Percentiles rank a stretch among this genome's conserved stretches.
Conservation (phyloP, 75 land plant genomes). For the Picea glauca region DNA sequence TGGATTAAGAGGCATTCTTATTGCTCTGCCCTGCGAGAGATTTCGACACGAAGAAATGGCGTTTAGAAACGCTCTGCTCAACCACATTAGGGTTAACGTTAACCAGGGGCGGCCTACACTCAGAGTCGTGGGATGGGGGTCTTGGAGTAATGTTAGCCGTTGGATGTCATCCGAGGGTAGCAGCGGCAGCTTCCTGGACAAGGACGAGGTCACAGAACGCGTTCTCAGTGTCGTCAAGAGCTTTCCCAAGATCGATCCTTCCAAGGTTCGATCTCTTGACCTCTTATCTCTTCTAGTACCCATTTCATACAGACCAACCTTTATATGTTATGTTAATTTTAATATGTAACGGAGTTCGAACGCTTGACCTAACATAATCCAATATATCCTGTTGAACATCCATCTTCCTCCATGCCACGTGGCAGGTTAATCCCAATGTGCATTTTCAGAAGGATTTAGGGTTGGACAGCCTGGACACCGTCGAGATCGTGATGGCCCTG, state of each 20-base stretch:
- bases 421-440: slow-evolving; percentile 48
- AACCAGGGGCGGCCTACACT: background rate
- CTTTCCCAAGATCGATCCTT: slow-evolving; percentile 84
- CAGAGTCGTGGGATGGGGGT: background rate
- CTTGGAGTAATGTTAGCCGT: background rate
- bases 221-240: slow-evolving; percentile 75
- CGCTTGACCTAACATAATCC: too few relatives aligned
- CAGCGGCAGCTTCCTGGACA: slow-evolving; percentile 22
- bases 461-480: slow-evolving; percentile 66
- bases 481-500: slow-evolving; percentile 74
- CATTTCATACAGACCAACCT: too few relatives aligned
- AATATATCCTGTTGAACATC: too few relatives aligned
- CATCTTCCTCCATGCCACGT: too few relatives aligned
- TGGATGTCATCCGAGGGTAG: slow-evolving; percentile 39
- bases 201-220: slow-evolving; percentile 61
- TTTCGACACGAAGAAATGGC: background rate
- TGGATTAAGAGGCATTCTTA: too few relatives aligned
- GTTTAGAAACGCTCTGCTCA: slow-evolving; percentile 6
- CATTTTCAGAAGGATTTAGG: slow-evolving; percentile 64
- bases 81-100: background rate
- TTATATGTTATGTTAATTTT: too few relatives aligned
- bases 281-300: too few relatives aligned
- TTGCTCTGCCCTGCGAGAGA: too few relatives aligned
- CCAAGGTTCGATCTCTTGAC: too few relatives aligned
- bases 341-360: too few relatives aligned